Percentiles rank a stretch among this genome's conserved stretches.
phyloP scores from a whole-genome alignment of 2,329 filamentous ascomycete genomes.

The Achaetomium macrosporum region DNA sequence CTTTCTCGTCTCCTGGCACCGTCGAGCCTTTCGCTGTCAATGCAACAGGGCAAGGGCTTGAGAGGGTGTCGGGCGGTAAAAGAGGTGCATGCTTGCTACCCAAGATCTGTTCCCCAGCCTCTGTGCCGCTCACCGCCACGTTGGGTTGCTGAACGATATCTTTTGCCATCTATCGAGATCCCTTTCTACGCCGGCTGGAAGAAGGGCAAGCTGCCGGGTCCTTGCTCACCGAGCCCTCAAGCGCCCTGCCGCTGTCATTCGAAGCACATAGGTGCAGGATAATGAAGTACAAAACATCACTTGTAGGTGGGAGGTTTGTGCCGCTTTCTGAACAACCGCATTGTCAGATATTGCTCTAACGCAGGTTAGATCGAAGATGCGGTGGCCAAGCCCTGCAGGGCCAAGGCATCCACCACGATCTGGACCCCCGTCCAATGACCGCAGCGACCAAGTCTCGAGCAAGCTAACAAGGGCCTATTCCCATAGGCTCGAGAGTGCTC shows the following conservation, averaged over 20 bases:
- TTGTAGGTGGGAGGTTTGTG: no score
- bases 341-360: no score
- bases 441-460: neutral
- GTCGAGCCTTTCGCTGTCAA: neutral
- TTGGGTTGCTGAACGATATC: slow-evolving; percentile 23
- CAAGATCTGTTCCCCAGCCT: slow-evolving; percentile 26
- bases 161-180: slow-evolving; percentile 13
- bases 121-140: slow-evolving; percentile 30
- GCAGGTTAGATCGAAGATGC: no score
- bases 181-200: slow-evolving; percentile 15
- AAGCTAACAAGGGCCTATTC: slow-evolving; percentile 1
- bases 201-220: neutral
- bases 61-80: slow-evolving; percentile 19
- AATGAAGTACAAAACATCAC: no score
- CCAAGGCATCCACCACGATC: neutral
- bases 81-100: slow-evolving; percentile 29
- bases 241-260: no score
- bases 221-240: no score
- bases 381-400: no score
- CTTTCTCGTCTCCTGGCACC: slow-evolving; percentile 8
- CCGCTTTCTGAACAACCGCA: no score
- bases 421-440: neutral
- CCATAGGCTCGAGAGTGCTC: slow-evolving; percentile 15
- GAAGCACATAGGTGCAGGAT: no score
- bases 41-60: slow-evolving; percentile 23